Base-by-base conservation (phyloP, 2,329 filamentous ascomycete genomes). In the Leptographium wingfieldii region DNA sequence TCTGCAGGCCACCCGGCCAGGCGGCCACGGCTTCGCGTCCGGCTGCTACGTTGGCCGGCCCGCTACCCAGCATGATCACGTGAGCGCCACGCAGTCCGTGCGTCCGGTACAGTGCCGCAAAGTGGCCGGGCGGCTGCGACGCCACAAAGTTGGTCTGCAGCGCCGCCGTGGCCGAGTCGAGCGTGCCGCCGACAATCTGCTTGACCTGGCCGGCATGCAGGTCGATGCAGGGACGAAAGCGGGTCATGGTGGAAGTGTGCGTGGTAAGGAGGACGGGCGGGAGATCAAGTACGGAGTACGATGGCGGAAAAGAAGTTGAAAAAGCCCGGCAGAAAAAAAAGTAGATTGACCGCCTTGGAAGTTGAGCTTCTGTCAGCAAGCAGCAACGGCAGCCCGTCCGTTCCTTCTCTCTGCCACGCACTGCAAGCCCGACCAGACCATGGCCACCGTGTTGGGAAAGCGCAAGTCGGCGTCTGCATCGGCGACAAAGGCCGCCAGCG, bases 131-230 rank as follows among this genome's bases (percentile, higher is more conserved):
- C 11, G 92, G 87, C 63, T 92, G 85, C 56, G 85, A 82, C 11
- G 94, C 96, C 63, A 96, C 87, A 76, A 90, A 92, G 74, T 99
- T 99, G 55, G 92, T 97, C 75, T 90, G 87, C 60, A 97, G 80
- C 60, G 82, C 78, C 7, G 79, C 72, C 1, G 82, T 81, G 10
- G 79, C 72, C 70, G 81, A 81, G 74, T 87, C 87, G 63, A 99
- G 81, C 1, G 94, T 97, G 62, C 94, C 92, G 66, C 94, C 94
- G 49, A 99, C 92, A 67, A 99, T 99, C 73, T 99, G 94, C 77
- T 99, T 99, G 62, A 99, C 94, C 70, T 92, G 87, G 16, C 94
- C 94, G n/a, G 92, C 87, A 73, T 99, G 94, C 58, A 99, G 82
- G 75, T 99, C 94, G 73, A 99, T 97, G 70, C 94, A 99, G 25